Conservation (phyloP, 352 stramenopile genomes). For the Pythium vanterpoolii region DNA sequence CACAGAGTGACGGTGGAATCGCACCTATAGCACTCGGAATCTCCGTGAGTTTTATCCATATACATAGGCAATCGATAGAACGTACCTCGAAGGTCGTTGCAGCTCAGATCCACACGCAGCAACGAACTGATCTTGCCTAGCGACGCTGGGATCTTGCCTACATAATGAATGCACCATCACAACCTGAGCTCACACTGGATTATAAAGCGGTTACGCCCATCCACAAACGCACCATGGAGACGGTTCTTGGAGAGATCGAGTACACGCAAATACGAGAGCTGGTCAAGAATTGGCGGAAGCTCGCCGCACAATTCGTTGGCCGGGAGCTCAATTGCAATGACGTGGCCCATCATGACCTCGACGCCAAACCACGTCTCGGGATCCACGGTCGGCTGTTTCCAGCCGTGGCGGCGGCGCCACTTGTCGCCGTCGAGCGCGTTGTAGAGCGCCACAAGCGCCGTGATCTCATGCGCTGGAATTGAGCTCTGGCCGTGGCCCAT, state of each 20-base stretch:
- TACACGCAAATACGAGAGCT: slow-evolving; percentile 62
- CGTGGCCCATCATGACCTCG: slow-evolving; percentile 63
- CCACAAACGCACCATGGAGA: slow-evolving; percentile 34
- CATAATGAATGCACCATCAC: neutral
- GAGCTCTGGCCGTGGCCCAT: slow-evolving; percentile 84
- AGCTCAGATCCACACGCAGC: slow-evolving; percentile 70
- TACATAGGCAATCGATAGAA: neutral
- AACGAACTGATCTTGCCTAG: slow-evolving; percentile 54
- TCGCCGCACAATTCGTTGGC: slow-evolving; percentile 57
- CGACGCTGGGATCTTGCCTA: slow-evolving; percentile 51
- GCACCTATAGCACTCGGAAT: slow-evolving; percentile 25
- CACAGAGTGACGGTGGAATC: slow-evolving; percentile 30
- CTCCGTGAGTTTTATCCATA: neutral
- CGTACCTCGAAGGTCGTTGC: slow-evolving; percentile 68
- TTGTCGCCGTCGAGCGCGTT: slow-evolving; percentile 63
- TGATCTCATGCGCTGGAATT: slow-evolving; percentile 61
- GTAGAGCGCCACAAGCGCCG: slow-evolving; percentile 67
- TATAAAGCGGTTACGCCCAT: neutral
- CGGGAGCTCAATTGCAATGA: slow-evolving; percentile 68
- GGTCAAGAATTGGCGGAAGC: slow-evolving; percentile 36
- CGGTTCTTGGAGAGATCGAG: slow-evolving; percentile 84
- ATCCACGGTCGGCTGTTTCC: slow-evolving; percentile 68
- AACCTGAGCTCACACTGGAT: neutral
- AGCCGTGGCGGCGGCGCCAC: slow-evolving; percentile 73
- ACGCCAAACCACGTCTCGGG: slow-evolving; percentile 81